Evolutionary conservation across 768 basidiomycete genomes (phyloP), one percentile per base, ranked within the genome.

Genomic region (Chlorophyllum brunneum): DNA sequence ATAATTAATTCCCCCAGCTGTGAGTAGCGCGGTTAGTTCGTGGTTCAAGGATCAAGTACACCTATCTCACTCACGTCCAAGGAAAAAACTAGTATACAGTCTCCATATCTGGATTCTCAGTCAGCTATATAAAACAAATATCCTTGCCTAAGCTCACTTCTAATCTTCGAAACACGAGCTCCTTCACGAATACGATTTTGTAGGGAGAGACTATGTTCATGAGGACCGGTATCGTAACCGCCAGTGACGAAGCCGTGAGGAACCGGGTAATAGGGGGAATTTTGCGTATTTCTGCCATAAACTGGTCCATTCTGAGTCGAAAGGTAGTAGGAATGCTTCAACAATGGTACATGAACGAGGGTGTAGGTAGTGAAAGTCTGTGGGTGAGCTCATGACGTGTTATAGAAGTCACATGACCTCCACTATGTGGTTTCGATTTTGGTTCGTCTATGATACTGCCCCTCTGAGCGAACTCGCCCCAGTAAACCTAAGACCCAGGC

Each of bases 261-360:
- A 84, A 81, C 27, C 92, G 81, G 4, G 92, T 92, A 31, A 94
- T 85, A 29, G 86, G 86, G 0, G 92, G 91, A 1, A 93, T 88
- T 70, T 90, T 92, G 59, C 75, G 80, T 47, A 92, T 66, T 70
- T 92, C 86, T 18, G 78, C 72, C 2, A 76, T 20, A 31, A 83
- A 61, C 15, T 71, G 68, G 45, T 76, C 68, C 80, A 81, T 81
- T 30, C 23, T 36, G n/a, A 37, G 26, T 24, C 5, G 24, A 26
- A 36, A 16, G 7, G 15, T n/a, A n/a, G n/a, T n/a, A n/a, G n/a
- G n/a, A n/a, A n/a, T n/a, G n/a, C n/a, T n/a, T n/a, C n/a, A n/a
- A 38, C 10, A 31, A 10, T 38, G 37, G 37, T 31, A 13, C 30
- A 22, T 22, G 24, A 13, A 23, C 6, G 41, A 42, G 24, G 18